Base-by-base conservation (phyloP, 768 basidiomycete genomes). In the Paxillus rubicundulus region DNA sequence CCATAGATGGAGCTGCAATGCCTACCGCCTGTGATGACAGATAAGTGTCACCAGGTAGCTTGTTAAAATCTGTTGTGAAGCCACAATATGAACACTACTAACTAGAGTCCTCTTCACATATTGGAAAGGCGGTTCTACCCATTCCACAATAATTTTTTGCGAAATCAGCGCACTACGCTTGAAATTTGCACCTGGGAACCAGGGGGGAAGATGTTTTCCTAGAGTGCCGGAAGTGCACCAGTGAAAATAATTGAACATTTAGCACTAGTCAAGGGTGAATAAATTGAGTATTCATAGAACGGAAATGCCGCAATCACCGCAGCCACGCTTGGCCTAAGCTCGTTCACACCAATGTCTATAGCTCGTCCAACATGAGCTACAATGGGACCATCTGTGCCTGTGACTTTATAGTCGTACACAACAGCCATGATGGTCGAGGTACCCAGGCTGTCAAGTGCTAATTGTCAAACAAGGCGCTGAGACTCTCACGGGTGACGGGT, bases 121-220 rank as follows among this genome's bases (percentile, higher is more conserved):
- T 41, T 68, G 50, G 16, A 66, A 66, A 8, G 63, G 64, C 18
- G 45, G 46, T 0, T 68, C 58, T 9, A 66, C 47, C 54, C 58
- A 57, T 28, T 38, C 18, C 3, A 53, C 5, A 20, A 54, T 46
- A 2, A 37, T 38, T 32, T 33, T n/a, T 27, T 24, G 24, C 6
- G 24, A 24, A 24, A 24, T 24, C 24, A 24, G 24, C 24, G 3
- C 47, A 17, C 9, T 33, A 14, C 34, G 16, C 9, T 45, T 52
- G 54, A 65, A 64, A 4, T 50, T 20, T 14, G 56, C 54, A n/a
- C 63, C 63, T 30, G 65, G 62, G 5, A 64, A 49, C 65, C 65
- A 65, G 1, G 52, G n/a, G 5, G 62, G 64, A 47, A 67, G 37
- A 36, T 55, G 17, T 38, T 12, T 24, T 6, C 4, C 24, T 24